Base-by-base conservation (phyloP, 352 stramenopile species). In the Phytophthora multivora region DNA sequence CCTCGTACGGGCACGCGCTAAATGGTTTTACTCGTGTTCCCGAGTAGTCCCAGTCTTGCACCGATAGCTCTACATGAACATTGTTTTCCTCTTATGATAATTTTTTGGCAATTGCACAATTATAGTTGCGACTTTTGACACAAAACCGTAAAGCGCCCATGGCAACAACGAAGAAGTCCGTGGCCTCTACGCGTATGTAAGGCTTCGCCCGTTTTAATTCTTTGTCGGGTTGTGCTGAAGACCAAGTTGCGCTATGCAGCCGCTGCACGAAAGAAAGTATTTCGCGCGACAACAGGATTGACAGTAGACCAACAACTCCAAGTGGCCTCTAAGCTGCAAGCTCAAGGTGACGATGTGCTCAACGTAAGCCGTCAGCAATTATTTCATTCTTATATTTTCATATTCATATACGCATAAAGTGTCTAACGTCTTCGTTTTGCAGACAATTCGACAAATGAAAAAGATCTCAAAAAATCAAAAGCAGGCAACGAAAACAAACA, bases 361-460 rank as follows among this genome's bases (percentile, higher is more conserved):
- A 65, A 89, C 71, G 81, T 90, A 58, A 13, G n/a, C n/a, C n/a
- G n/a, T n/a, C n/a, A n/a, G n/a, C n/a, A n/a, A n/a, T n/a, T n/a
- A n/a, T n/a, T n/a, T n/a, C n/a, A n/a, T n/a, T n/a, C n/a, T n/a
- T n/a, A n/a, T n/a, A n/a, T n/a, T n/a, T n/a, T n/a, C n/a, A n/a
- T n/a, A n/a, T n/a, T n/a, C n/a, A n/a, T n/a, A n/a, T n/a, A n/a
- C n/a, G n/a, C n/a, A n/a, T n/a, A n/a, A n/a, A n/a, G n/a, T n/a
- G n/a, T n/a, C n/a, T n/a, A n/a, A 23, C n/a, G 41, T 16, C n/a
- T 15, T 41, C 28, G 11, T 31, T 9, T 12, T 26, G 1, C 31
- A 91, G 83, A 84, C 66, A 38, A 89, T 91, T 59, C 53, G 73
- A 31, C 73, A 85, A 63, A 85, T 91, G 69, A 89, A 88, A 60